Evolutionary conservation across 306 rosid genomes (phyloP).

Genomic region (Begonia fuchsioides): DNA sequence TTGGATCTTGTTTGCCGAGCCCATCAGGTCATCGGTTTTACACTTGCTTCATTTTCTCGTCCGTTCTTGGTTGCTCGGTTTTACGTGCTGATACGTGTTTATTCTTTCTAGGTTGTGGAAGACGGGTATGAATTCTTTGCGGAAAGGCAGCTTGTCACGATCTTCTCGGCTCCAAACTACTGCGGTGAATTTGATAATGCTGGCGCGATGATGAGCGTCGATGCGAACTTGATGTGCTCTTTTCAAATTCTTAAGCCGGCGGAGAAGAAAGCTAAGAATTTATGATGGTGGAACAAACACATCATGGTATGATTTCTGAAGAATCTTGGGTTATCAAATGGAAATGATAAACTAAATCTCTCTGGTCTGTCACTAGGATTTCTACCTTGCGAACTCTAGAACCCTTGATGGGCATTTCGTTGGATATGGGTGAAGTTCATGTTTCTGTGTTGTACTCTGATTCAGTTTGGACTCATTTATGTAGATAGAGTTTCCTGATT

Average conservation of each 20-base stretch:
- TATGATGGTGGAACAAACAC: constrained; percentile 33
- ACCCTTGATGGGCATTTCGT: too few relatives aligned
- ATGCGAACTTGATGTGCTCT: constrained; percentile 79
- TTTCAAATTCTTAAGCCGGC: constrained; percentile 92
- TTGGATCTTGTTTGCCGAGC: constrained; percentile 91
- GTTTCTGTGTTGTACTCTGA: too few relatives aligned
- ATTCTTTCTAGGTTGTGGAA: constrained; percentile 52
- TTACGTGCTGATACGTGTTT: constrained; percentile 8
- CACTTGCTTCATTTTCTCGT: not conserved
- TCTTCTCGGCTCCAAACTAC: constrained; percentile 83
- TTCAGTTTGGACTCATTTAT: too few relatives aligned
- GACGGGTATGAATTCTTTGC: constrained; percentile 93
- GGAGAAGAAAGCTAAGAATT: constrained; percentile 48
- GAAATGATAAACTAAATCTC: too few relatives aligned
- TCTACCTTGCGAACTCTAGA: too few relatives aligned
- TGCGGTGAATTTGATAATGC: constrained; percentile 94
- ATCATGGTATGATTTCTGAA: constrained; percentile 17
- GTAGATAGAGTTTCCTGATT: too few relatives aligned
- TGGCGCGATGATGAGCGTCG: constrained; percentile 93
- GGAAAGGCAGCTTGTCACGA: constrained; percentile 73
- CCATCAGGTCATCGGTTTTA: constrained; percentile 50
- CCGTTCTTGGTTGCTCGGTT: constrained; percentile 1
- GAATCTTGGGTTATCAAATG: too few relatives aligned
- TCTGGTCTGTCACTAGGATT: too few relatives aligned
- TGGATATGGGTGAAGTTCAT: too few relatives aligned